Percentiles rank a stretch among this genome's conserved stretches.
Conservation (phyloP, 225 moss, liverwort and hornwort species). For the Physcomitrium patens region DNA sequence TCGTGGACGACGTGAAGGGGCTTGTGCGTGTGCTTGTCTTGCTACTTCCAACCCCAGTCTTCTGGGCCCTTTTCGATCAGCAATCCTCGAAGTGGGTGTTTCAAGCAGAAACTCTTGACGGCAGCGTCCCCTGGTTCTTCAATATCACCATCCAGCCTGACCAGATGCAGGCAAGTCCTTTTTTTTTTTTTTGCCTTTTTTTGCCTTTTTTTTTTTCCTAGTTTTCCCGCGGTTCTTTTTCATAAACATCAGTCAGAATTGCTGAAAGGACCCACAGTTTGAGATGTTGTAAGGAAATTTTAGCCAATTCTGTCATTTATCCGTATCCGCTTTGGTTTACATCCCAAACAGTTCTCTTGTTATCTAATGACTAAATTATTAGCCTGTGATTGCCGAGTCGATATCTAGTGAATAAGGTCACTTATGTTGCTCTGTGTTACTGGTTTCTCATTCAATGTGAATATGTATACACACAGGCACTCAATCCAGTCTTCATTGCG, state of each 20-base stretch:
- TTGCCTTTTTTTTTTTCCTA: too few species aligned
- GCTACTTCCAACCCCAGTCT: conserved; percentile 80
- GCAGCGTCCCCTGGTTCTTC: conserved; percentile 67
- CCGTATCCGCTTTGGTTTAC: too few species aligned
- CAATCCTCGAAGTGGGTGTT: conserved; percentile 98
- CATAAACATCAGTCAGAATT: too few species aligned
- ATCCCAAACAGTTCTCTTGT: too few species aligned
- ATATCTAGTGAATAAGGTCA: too few species aligned
- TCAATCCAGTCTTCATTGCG: conserved; percentile 81
- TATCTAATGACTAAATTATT: too few species aligned
- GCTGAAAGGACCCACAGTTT: not conserved
- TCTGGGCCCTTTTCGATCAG: conserved; percentile 94
- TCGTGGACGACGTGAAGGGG: conserved; percentile 87
- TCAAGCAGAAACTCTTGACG: conserved; percentile 70
- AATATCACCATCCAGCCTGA: conserved; percentile 74
- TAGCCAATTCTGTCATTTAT: too few species aligned
- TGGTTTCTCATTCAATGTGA: conserved; percentile 8
- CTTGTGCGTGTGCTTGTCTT: conserved; percentile 78
- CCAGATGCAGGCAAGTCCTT: conserved; percentile 83
- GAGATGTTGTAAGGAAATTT: not conserved
- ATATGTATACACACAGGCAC: conserved; percentile 59
- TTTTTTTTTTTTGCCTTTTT: too few species aligned
- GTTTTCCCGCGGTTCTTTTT: too few species aligned
- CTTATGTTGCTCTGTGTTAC: not conserved
- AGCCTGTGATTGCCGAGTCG: too few species aligned